Conservation (phyloP, 352 stramenopile species). For the Phytopythium kandeliae region DNA sequence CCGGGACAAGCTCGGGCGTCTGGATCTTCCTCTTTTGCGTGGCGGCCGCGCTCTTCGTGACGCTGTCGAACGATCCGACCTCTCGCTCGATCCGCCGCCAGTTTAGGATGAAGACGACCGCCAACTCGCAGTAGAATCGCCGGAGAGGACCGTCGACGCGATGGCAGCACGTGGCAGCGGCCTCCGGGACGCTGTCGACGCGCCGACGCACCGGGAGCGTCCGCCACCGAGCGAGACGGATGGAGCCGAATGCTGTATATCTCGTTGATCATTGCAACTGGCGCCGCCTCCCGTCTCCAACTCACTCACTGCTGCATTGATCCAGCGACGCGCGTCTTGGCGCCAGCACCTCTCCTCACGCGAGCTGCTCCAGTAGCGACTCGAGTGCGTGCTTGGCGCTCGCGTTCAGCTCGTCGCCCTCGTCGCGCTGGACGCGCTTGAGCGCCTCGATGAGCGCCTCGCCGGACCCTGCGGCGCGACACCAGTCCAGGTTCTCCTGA, state of each 20-base stretch:
- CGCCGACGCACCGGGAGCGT: too few relatives aligned
- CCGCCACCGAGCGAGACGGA: too few relatives aligned
- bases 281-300: too few relatives aligned
- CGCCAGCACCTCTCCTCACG: not conserved
- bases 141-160: too few relatives aligned
- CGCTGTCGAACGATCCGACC: constrained; percentile 60
- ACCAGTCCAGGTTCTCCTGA: constrained; percentile 43
- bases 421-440: constrained; percentile 31
- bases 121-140: constrained; percentile 19
- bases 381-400: constrained; percentile 46
- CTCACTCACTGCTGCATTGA: too few relatives aligned
- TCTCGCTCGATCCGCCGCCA: constrained; percentile 46
- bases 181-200: too few relatives aligned
- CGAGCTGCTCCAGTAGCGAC: constrained; percentile 40
- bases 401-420: constrained; percentile 44
- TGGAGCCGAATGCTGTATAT: too few relatives aligned
- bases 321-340: too few relatives aligned
- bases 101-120: constrained; percentile 34
- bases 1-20: constrained; percentile 23
- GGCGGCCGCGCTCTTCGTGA: constrained; percentile 44
- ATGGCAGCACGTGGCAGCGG: too few relatives aligned
- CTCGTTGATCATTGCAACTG: too few relatives aligned
- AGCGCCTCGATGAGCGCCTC: constrained; percentile 23
- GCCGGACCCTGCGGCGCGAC: constrained; percentile 22
- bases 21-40: constrained; percentile 54